Conservation (phyloP, 169 alveolate species). For the Eimeria tenella region DNA sequence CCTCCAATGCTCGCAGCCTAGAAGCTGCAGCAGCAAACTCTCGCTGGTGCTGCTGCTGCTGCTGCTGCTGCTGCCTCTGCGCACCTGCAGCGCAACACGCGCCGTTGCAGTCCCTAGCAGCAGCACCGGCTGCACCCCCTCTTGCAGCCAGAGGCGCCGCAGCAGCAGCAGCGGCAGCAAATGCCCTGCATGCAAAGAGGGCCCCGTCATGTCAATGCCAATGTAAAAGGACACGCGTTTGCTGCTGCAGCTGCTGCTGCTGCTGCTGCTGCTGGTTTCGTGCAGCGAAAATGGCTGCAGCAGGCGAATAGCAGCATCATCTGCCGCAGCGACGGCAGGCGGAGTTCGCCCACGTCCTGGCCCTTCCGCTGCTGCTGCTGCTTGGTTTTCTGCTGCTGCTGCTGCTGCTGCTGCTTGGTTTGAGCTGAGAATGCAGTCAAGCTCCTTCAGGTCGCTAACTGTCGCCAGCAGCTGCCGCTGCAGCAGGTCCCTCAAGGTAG, state of each 20-base stretch:
- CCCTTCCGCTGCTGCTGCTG: background rate
- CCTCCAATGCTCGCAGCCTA: background rate
- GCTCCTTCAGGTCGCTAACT: background rate
- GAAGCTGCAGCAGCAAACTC: background rate
- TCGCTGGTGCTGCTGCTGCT: constrained; percentile 20
- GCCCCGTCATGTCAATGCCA: constrained; percentile 88
- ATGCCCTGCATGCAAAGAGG: constrained; percentile 87
- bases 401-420: background rate
- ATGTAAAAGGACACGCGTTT: constrained; percentile 19
- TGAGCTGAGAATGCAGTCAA: background rate
- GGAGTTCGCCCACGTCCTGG: background rate
- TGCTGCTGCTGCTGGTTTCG: background rate
- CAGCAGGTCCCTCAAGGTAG: background rate
- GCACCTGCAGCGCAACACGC: background rate
- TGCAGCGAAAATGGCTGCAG: background rate
- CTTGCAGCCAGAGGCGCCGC: constrained; percentile 82
- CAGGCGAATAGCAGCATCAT: background rate
- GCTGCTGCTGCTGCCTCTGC: constrained; percentile 9
- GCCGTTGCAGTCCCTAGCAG: background rate
- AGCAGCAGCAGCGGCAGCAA: constrained; percentile 85
- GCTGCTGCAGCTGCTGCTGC: background rate
- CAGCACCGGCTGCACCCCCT: background rate
- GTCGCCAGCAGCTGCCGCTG: constrained; percentile 1
- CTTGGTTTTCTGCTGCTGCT: background rate
- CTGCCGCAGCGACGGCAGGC: background rate